These are phyloP conservation scores for Scheffersomyces cryptocercus DNA, from an alignment of 1,139 yeast species.

Conservation along the genomic window DNA sequence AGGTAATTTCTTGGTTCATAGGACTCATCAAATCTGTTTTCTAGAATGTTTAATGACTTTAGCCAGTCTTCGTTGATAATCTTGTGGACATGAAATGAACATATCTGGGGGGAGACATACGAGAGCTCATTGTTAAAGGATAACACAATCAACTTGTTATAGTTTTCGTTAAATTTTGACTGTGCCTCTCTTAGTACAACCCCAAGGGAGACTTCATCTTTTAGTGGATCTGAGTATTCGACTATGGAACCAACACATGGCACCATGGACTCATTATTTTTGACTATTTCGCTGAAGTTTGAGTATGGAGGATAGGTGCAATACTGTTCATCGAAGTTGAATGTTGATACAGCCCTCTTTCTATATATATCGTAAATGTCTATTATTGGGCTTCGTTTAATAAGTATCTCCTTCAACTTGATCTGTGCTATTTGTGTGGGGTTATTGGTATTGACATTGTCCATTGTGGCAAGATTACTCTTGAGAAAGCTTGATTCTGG, in stretches of 20 bases:
- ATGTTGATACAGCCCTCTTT: not conserved
- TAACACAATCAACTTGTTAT: conserved; percentile 34
- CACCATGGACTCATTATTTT: conserved; percentile 17
- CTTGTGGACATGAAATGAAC: conserved; percentile 29
- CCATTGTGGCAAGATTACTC: too few relatives aligned
- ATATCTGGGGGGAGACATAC: conserved; percentile 24
- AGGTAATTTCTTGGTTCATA: conserved; percentile 17
- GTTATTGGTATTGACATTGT: too few relatives aligned
- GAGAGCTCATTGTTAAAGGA: conserved; percentile 31
- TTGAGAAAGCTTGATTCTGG: not conserved
- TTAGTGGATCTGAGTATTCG: conserved; percentile 23
- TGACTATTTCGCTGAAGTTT: conserved; percentile 18
- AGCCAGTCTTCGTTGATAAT: conserved; percentile 26
- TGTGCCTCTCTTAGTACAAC: conserved; percentile 31
- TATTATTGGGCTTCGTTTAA: not conserved
- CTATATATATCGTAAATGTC: not conserved
- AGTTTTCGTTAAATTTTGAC: conserved; percentile 34
- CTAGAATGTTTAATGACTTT: conserved; percentile 17
- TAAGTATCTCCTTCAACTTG: conserved; percentile 1
- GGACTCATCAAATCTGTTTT: conserved; percentile 22
- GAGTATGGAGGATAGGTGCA: conserved; percentile 8
- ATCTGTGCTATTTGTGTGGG: not conserved
- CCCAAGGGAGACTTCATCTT: conserved; percentile 22
- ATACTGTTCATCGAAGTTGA: not conserved
- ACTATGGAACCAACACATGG: conserved; percentile 38